Evolutionary conservation across 768 basidiomycete species (phyloP).

Genomic region (Pleurotus platypus): DNA sequence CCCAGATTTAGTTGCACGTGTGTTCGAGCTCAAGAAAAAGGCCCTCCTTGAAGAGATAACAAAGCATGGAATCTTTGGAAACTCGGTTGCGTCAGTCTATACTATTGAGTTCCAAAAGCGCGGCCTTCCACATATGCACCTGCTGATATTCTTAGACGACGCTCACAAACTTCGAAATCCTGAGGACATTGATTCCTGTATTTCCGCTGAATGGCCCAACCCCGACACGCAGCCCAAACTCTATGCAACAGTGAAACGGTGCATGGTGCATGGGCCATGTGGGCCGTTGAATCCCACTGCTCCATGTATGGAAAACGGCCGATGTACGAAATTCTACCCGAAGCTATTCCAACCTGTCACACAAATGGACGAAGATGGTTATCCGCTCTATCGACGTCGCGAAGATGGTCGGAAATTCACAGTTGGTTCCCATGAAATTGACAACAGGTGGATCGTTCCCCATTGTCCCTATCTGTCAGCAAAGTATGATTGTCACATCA

Average conservation of each 20-base stretch:
- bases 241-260: slow-evolving; percentile 35
- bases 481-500: slow-evolving; percentile 44
- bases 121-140: slow-evolving; percentile 38
- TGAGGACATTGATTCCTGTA: slow-evolving; percentile 33
- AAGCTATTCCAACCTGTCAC: slow-evolving; percentile 33
- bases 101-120: slow-evolving; percentile 39
- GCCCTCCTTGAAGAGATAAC: slow-evolving; percentile 31
- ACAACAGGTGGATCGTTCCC: slow-evolving; percentile 41
- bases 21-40: slow-evolving; percentile 42
- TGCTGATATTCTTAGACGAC: slow-evolving; percentile 35
- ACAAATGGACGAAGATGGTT: slow-evolving; percentile 32
- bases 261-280: slow-evolving; percentile 51
- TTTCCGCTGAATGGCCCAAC: slow-evolving; percentile 42
- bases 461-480: slow-evolving; percentile 31
- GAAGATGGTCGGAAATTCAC: slow-evolving; percentile 28
- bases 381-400: slow-evolving; percentile 31
- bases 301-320: slow-evolving; percentile 37
- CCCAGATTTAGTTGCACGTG: slow-evolving; percentile 45
- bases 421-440: slow-evolving; percentile 16
- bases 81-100: slow-evolving; percentile 33
- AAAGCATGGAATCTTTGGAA: slow-evolving; percentile 38
- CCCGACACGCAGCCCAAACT: slow-evolving; percentile 27
- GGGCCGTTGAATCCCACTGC: slow-evolving; percentile 26
- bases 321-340: slow-evolving; percentile 42
- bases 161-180: slow-evolving; percentile 24